Evolutionary conservation across 129 eudicot genomes (phyloP), one percentile per base, ranked within the genome.

Genomic region (Chrysanthemum seticuspe): DNA sequence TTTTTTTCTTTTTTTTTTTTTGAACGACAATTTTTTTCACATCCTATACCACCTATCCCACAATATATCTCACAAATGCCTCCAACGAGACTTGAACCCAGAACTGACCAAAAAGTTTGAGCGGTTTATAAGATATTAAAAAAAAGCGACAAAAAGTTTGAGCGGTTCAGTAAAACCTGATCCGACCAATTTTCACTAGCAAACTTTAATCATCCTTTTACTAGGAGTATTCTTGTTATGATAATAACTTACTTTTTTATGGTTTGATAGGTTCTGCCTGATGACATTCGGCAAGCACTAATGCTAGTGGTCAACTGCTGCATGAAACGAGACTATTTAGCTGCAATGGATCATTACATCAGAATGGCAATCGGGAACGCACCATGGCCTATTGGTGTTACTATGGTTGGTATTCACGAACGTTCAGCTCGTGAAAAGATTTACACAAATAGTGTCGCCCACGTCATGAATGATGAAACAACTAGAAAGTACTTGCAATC

Each of bases 331-430:
- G 97, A 95, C 60, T 95, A 95, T 62, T 70, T 91, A 74, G 96
- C 99, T 11, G 99, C 90, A 50, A 89, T 91, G 91, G 97, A 90
- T 71, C 97, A 91, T 59, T 95, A 95, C 85, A 95, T 95, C 72
- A 87, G 83, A 79, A 61, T 95, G 85, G 97, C 99, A 40, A 95
- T 94, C 49, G 97, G 99, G 36, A 94, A 94, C 76, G 99, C 99
- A 36, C 99, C 99, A 0, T 95, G 99, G 99, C 99, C 99, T 21
- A 95, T 95, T 62, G 97, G 99, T 31, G 99, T 95, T 67, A 95
- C 99, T 85, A 95, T 95, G 99, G 99, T 95, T 91, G 99, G 99
- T 83, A 95, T 95, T 67, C 99, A 95, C 16, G 99, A 95, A 74
- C 97, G 99, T 88, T 95, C 97, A 2, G 99, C 99, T 8, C 99